Evolutionary conservation across 345 rosid species (phyloP).

Genomic region (Draba incana): DNA sequence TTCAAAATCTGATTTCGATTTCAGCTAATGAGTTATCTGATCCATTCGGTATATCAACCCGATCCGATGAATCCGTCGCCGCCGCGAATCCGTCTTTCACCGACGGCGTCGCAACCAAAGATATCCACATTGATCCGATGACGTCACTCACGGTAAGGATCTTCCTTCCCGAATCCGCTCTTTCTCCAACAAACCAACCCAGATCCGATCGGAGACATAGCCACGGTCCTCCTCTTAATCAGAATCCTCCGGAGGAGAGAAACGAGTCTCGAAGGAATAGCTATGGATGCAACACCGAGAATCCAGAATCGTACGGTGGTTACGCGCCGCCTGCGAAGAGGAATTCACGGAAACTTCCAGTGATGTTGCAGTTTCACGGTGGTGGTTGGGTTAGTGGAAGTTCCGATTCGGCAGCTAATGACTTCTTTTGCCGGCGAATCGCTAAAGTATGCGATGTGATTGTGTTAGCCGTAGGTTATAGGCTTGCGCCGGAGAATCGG

Average conservation of each 20-base stretch:
- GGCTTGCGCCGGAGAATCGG: conserved; percentile 82
- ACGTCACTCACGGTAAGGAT: conserved; percentile 67
- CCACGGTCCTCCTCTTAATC: conserved; percentile 16
- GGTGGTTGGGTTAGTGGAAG: conserved; percentile 90
- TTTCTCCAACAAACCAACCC: conserved; percentile 35
- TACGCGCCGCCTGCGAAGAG: conserved; percentile 53
- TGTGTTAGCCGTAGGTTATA: conserved; percentile 83
- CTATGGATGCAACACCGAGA: conserved; percentile 34
- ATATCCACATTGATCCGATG: conserved; percentile 67
- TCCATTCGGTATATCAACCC: conserved; percentile 58
- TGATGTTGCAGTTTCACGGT: conserved; percentile 92
- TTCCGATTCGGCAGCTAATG: conserved; percentile 64
- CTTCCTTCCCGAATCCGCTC: conserved; percentile 66
- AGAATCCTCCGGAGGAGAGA: conserved; percentile 14
- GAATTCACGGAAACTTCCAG: conserved; percentile 61
- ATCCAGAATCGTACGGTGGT: conserved; percentile 53
- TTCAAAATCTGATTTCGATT: conserved; percentile 48
- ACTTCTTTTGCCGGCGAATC: conserved; percentile 69
- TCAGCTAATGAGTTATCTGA: conserved; percentile 36
- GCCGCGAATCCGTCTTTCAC: conserved; percentile 59
- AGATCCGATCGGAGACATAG: conserved; percentile 42
- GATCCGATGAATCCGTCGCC: conserved; percentile 56
- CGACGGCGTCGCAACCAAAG: conserved; percentile 74
- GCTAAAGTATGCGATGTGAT: conserved; percentile 77
- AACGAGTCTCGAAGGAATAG: conserved; percentile 38